phyloP scores from a whole-genome alignment of 495 filamentous ascomycete genomes.

The Usnea hakonensis region DNA sequence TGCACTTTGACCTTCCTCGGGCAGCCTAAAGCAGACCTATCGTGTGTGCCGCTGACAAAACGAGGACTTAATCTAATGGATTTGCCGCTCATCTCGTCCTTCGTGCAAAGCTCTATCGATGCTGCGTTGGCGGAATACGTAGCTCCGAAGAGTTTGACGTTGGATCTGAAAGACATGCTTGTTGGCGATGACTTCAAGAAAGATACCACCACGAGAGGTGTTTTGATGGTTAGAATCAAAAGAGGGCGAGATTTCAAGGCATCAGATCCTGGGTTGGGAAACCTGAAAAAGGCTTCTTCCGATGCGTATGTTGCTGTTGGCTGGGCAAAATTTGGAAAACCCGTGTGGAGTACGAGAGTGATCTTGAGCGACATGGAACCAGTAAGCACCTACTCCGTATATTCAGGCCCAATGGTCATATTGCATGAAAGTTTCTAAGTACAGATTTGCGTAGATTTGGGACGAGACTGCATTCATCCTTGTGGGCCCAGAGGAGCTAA shows the following conservation, averaged over 20 bases:
- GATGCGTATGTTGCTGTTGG: conserved; percentile 64
- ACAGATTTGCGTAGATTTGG: conserved; percentile 35
- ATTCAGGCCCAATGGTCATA: not conserved
- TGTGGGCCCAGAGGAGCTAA: conserved; percentile 60
- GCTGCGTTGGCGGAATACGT: conserved; percentile 65
- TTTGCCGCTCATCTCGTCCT: conserved; percentile 60
- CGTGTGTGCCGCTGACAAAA: conserved; percentile 58
- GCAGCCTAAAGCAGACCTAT: conserved; percentile 64
- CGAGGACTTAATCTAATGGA: conserved; percentile 63
- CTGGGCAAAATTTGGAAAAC: conserved; percentile 70
- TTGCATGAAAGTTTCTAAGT: not conserved
- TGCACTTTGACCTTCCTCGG: conserved; percentile 67
- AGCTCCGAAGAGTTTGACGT: conserved; percentile 61
- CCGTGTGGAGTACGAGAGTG: conserved; percentile 55
- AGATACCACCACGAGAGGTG: conserved; percentile 56
- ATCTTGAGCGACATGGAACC: conserved; percentile 52
- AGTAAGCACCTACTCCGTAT: not conserved
- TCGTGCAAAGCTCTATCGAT: conserved; percentile 65
- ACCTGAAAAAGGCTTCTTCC: conserved; percentile 49
- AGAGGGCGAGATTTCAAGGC: conserved; percentile 57
- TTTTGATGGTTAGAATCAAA: conserved; percentile 55
- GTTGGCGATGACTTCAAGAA: conserved; percentile 71
- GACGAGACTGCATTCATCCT: conserved; percentile 59
- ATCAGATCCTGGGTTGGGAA: conserved; percentile 51
- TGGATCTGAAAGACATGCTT: conserved; percentile 67